Base-by-base conservation (phyloP, 805 yeast genomes). In the Wickerhamiella vanderwaltii region DNA sequence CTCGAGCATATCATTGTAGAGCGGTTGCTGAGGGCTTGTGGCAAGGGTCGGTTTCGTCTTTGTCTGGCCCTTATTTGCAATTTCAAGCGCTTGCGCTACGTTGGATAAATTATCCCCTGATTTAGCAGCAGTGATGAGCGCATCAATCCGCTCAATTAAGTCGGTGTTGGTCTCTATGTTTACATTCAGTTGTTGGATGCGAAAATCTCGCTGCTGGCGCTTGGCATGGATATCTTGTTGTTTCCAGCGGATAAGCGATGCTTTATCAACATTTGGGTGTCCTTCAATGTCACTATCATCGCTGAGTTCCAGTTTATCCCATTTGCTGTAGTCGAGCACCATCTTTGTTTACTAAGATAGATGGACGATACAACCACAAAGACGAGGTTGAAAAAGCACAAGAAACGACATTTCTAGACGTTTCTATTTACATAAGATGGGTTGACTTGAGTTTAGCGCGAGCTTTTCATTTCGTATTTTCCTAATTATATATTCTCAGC, bases 241-340 rank as follows among this genome's bases (percentile, higher is more conserved):
- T 58, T 85, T 88, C 98, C 97, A 88, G 46, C 77, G 74, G 53
- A 91, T 84, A 51, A 91, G 88, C 1, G 97, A 87, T 29, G 66
- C 67, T 58, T 91, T 91, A 60, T 91, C 99, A 24, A 91, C 98
- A 57, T 91, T 91, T 46, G 97, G 99, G 58, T 91, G 99, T 12
- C 88, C 97, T 56, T 91, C 98, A 37, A 91, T 68, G 55, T 91
- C 98, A 6, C 95, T 85, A 61, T 91, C 99, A 59, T 91, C 99
- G 16, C 95, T 84, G 29, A 91, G 66, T 60, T 91, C 98, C 45
- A 91, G 74, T 58, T 85, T 84, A 62, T 91, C 99, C 97, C 98
- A 91, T 59, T 88, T 91, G 9, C 95, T 85, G 63, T 91, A 91
- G 60, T 91, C 98, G 50, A 91, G 77, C 24, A 83, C 77, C 93